These are phyloP conservation scores for Viola pubescens DNA, from an alignment of 441 rosid genomes.

Conservation along the genomic window DNA sequence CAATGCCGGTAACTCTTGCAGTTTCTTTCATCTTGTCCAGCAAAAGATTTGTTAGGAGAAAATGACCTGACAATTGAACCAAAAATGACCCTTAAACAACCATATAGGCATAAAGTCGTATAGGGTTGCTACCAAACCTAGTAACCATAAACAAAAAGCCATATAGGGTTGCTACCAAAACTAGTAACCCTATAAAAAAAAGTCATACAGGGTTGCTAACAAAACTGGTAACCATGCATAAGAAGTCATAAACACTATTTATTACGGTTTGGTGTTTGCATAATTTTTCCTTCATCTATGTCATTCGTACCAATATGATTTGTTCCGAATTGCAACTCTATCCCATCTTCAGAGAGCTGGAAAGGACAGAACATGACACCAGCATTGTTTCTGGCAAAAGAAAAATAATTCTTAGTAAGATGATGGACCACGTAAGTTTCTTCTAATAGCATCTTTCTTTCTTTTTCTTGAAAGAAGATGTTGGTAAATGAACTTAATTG, in stretches of 20 bases:
- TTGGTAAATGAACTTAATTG: neutral
- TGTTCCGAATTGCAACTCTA: conserved; percentile 70
- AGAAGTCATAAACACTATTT: too few species aligned
- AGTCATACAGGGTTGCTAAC: too few species aligned
- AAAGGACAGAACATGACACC: conserved; percentile 83
- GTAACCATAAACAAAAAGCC: too few species aligned
- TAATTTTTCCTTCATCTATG: too few species aligned
- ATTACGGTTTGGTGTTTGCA: too few species aligned
- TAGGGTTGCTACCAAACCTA: too few species aligned
- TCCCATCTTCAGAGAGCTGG: conserved; percentile 65
- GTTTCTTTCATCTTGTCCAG: conserved; percentile 71
- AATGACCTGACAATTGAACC: conserved; percentile 60
- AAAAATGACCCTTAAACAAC: too few species aligned
- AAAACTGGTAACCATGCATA: too few species aligned
- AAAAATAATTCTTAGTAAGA: neutral
- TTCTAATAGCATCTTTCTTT: too few species aligned
- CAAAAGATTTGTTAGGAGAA: conserved; percentile 71
- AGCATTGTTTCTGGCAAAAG: conserved; percentile 62
- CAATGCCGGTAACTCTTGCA: conserved; percentile 43
- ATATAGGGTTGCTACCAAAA: too few species aligned
- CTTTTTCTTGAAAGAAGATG: neutral
- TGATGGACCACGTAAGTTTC: neutral
- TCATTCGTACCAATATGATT: conserved; percentile 54
- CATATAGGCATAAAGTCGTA: too few species aligned
- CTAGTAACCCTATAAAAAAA: too few species aligned